Evolutionary conservation across 2,329 filamentous ascomycete species (phyloP).

Genomic region (Aspergillus hiratsukae): DNA sequence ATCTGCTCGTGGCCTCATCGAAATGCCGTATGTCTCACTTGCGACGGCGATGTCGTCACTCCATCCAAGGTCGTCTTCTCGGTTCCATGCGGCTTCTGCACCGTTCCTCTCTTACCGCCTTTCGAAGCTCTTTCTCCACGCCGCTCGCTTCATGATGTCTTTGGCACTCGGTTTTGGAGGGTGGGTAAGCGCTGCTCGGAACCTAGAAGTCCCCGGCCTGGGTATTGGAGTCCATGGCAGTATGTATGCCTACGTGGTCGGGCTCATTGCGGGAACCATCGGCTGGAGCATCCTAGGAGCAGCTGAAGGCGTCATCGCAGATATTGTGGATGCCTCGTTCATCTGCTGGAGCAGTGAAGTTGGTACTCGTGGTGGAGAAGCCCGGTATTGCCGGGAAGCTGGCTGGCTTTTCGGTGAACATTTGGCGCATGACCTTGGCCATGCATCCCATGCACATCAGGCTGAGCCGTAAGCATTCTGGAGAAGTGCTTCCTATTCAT

Average conservation of each 20-base stretch:
- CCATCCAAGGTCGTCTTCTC: conserved; percentile 42
- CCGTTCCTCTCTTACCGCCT: conserved; percentile 81
- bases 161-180: conserved; percentile 85
- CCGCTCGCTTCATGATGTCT: conserved; percentile 86
- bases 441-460: conserved; percentile 1
- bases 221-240: conserved; percentile 60
- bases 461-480: conserved; percentile 4
- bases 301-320: conserved; percentile 82
- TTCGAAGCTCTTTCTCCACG: conserved; percentile 85
- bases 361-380: conserved; percentile 57
- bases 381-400: conserved; percentile 85
- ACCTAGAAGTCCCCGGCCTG: conserved; percentile 59
- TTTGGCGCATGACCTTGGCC: neutral
- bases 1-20: conserved; percentile 73
- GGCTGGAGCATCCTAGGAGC: conserved; percentile 90
- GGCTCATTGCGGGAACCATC: conserved; percentile 86
- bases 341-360: conserved; percentile 94
- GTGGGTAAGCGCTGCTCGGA: conserved; percentile 91
- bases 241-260: conserved; percentile 91
- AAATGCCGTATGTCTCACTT: conserved; percentile 75
- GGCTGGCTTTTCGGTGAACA: conserved; percentile 76
- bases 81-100: conserved; percentile 35
- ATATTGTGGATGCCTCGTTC: conserved; percentile 80
- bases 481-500: neutral
- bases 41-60: conserved; percentile 64